phyloP scores from a whole-genome alignment of 768 basidiomycete genomes.

The Russula virescens region DNA sequence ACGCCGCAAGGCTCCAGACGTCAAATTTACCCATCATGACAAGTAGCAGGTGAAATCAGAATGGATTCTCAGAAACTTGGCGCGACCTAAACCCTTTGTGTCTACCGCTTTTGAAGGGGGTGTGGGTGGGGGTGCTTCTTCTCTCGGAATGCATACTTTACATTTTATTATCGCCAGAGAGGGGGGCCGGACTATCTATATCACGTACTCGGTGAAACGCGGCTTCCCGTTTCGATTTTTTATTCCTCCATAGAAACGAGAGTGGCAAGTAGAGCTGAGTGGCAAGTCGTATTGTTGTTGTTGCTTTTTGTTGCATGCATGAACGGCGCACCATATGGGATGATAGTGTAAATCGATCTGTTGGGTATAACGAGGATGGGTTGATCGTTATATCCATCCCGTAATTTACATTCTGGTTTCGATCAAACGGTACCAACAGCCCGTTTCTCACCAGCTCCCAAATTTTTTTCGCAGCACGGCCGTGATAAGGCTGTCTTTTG shows the following conservation, averaged over 20 bases:
- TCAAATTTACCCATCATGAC: constrained; percentile 21
- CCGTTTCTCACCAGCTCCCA: constrained; percentile 15
- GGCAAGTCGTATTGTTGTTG: constrained; percentile 9
- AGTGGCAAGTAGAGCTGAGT: constrained; percentile 10
- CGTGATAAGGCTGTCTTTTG: constrained; percentile 20
- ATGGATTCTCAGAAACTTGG: constrained; percentile 11
- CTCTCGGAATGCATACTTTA: constrained; percentile 7
- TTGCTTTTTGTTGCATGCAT: constrained; percentile 1
- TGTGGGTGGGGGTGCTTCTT: background rate
- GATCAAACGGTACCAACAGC: constrained; percentile 18
- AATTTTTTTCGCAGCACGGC: constrained; percentile 12
- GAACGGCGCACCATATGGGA: constrained; percentile 6
- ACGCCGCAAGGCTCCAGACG: constrained; percentile 23
- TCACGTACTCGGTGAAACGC: constrained; percentile 21
- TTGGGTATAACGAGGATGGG: background rate
- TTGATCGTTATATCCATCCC: constrained; percentile 6
- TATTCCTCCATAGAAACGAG: constrained; percentile 1
- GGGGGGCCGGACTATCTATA: constrained; percentile 17
- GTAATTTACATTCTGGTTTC: constrained; percentile 20
- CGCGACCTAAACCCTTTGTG: constrained; percentile 22
- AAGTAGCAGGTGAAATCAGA: constrained; percentile 17
- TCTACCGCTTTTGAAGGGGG: constrained; percentile 14
- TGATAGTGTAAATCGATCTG: background rate
- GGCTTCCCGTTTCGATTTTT: constrained; percentile 10
- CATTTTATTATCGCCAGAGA: constrained; percentile 6